Conservation (phyloP, 495 filamentous ascomycete genomes). For the Hyaloscypha hepaticicola region DNA sequence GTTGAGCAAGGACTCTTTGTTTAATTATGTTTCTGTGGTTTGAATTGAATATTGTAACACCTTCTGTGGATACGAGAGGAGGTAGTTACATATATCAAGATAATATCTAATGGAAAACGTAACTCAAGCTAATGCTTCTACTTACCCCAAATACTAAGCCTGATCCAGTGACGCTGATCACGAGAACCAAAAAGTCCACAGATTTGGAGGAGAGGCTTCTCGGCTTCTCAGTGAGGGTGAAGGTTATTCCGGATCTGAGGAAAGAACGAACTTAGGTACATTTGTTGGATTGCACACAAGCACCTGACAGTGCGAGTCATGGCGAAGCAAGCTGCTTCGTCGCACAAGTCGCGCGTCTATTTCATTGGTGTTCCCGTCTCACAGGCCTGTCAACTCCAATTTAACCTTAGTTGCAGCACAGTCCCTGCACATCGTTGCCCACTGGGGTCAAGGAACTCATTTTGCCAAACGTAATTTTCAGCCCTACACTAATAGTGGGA, state of each 20-base stretch:
- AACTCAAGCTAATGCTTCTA: too few species aligned
- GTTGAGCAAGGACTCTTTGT: conserved; percentile 37
- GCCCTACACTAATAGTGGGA: background rate
- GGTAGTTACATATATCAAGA: background rate
- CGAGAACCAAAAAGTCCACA: too few species aligned
- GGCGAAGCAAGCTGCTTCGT: background rate
- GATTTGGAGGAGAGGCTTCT: too few species aligned
- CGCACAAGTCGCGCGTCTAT: background rate
- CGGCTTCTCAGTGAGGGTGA: too few species aligned
- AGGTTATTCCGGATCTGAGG: too few species aligned
- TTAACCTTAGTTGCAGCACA: background rate
- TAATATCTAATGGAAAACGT: background rate
- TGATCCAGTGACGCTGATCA: too few species aligned
- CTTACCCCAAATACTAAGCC: too few species aligned
- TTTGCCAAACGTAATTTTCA: background rate
- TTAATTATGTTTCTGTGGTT: conserved; percentile 8
- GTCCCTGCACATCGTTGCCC: background rate
- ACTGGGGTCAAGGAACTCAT: background rate
- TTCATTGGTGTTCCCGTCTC: background rate
- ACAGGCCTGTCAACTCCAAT: background rate
- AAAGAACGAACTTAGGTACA: too few species aligned
- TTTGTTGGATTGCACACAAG: background rate
- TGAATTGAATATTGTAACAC: background rate
- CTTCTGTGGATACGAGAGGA: background rate
- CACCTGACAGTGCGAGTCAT: background rate